A percentile compares a stretch with the other conserved stretches of the same genome.
Evolutionary conservation across 768 basidiomycete genomes (phyloP).

Genomic region (Psilocybe cubensis): DNA sequence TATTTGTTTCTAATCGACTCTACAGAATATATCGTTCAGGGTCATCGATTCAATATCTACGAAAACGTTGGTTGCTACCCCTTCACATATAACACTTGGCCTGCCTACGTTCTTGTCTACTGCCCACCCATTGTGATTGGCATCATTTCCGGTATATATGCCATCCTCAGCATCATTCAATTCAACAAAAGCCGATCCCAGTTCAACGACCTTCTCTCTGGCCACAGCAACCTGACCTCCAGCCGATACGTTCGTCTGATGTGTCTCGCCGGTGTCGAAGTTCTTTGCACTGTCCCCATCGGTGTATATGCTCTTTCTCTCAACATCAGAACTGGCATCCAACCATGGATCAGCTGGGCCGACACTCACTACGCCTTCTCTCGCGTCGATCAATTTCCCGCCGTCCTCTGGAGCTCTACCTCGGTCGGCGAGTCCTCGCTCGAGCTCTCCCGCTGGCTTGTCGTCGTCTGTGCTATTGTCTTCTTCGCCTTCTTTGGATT

Average conservation of each 20-base stretch:
- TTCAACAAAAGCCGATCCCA: constrained; percentile 45
- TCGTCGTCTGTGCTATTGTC: constrained; percentile 49
- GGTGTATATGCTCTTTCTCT: constrained; percentile 40
- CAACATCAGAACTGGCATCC: constrained; percentile 33
- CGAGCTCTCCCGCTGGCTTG: constrained; percentile 53
- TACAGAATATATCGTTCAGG: constrained; percentile 53
- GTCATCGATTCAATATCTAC: constrained; percentile 62
- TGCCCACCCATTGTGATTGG: constrained; percentile 45
- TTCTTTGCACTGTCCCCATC: constrained; percentile 51
- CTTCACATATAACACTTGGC: constrained; percentile 48
- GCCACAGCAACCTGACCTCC: constrained; percentile 43
- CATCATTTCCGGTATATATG: constrained; percentile 40
- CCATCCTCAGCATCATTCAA: constrained; percentile 39
- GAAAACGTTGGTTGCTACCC: constrained; percentile 64
- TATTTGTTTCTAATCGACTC: constrained; percentile 10
- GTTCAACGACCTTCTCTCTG: constrained; percentile 45
- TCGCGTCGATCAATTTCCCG: constrained; percentile 44
- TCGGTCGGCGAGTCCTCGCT: constrained; percentile 23
- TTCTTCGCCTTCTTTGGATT: constrained; percentile 76
- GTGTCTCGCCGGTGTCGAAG: constrained; percentile 51
- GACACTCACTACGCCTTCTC: constrained; percentile 53
- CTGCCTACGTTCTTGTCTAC: constrained; percentile 46
- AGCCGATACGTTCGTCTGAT: constrained; percentile 61
- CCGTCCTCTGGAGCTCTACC: constrained; percentile 43
- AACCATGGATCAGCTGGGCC: constrained; percentile 53